Conservation (phyloP, 2,329 filamentous ascomycete species). For the Ceratocystis cubensis region DNA sequence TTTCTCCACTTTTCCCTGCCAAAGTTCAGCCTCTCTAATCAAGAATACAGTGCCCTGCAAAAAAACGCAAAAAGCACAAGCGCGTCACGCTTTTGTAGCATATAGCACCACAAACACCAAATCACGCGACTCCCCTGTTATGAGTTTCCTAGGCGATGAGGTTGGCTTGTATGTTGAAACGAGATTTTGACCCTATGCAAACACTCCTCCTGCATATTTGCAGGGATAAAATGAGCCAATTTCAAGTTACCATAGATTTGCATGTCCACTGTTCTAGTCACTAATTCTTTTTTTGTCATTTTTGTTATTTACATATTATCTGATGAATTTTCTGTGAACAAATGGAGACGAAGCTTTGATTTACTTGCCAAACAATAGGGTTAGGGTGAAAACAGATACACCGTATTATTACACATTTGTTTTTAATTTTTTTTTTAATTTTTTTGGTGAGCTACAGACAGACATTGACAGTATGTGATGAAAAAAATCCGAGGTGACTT, state of each 20-base stretch:
- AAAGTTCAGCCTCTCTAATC: constrained; percentile 15
- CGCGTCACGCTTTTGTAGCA: not conserved
- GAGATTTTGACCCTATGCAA: not conserved
- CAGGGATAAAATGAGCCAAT: constrained; percentile 5
- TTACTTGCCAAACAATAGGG: not conserved
- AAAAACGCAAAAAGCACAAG: not conserved
- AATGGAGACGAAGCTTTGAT: not conserved
- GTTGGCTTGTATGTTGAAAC: not conserved
- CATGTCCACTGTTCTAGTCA: constrained; percentile 8
- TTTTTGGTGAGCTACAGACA: too few species aligned
- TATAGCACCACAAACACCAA: not conserved
- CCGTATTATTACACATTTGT: too few species aligned
- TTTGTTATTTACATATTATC: not conserved
- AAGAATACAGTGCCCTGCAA: constrained; percentile 10
- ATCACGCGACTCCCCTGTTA: not conserved
- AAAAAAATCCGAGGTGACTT: too few species aligned
- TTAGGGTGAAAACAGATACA: constrained; percentile 4
- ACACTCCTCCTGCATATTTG: constrained; percentile 12
- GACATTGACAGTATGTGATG: too few species aligned
- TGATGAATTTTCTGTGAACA: not conserved
- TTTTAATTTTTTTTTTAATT: too few species aligned
- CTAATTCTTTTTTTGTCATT: not conserved
- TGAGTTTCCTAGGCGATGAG: constrained; percentile 6
- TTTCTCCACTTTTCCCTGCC: constrained; percentile 16
- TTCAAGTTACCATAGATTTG: not conserved